A percentile compares a stretch with the other conserved stretches of the same genome.
Conservation (phyloP, 352 stramenopile genomes). For the Globisporangium uncinulatum region DNA sequence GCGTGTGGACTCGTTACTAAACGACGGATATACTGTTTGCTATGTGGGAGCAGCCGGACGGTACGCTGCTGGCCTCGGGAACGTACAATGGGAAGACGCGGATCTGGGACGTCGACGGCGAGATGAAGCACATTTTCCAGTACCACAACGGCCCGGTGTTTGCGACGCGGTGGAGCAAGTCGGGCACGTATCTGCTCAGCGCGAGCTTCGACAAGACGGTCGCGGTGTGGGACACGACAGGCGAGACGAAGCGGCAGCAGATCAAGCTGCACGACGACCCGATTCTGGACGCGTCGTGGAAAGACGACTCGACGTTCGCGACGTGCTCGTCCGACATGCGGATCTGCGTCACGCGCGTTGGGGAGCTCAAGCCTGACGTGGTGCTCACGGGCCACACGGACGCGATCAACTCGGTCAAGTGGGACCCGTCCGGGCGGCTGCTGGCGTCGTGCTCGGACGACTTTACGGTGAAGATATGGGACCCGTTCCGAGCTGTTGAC, state of each 20-base stretch:
- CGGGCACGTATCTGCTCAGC: constrained; percentile 63
- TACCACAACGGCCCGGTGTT: constrained; percentile 85
- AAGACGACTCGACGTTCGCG: constrained; percentile 92
- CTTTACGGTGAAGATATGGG: constrained; percentile 97
- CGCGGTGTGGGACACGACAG: constrained; percentile 72
- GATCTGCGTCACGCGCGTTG: constrained; percentile 89
- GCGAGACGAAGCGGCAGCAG: constrained; percentile 92
- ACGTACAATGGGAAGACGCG: constrained; percentile 94
- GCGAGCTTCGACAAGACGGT: constrained; percentile 86
- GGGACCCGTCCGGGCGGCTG: constrained; percentile 91
- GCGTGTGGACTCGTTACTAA: too few species aligned
- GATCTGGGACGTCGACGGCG: constrained; percentile 67
- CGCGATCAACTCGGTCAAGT: constrained; percentile 98
- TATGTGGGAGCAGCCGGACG: constrained; percentile 56
- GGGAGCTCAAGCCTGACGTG: constrained; percentile 62
- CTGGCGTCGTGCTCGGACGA: constrained; percentile 98
- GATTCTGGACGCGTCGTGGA: constrained; percentile 92
- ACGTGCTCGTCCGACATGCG: constrained; percentile 93
- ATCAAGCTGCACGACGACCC: constrained; percentile 90
- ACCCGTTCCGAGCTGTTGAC: constrained; percentile 30
- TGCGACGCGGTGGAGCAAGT: constrained; percentile 80
- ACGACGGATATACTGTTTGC: neutral
- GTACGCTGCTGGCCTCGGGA: constrained; percentile 90
- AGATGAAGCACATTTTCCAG: constrained; percentile 81
- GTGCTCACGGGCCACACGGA: constrained; percentile 92